phyloP scores from a whole-genome alignment of 345 rosid species.

The Salix arbutifolia region DNA sequence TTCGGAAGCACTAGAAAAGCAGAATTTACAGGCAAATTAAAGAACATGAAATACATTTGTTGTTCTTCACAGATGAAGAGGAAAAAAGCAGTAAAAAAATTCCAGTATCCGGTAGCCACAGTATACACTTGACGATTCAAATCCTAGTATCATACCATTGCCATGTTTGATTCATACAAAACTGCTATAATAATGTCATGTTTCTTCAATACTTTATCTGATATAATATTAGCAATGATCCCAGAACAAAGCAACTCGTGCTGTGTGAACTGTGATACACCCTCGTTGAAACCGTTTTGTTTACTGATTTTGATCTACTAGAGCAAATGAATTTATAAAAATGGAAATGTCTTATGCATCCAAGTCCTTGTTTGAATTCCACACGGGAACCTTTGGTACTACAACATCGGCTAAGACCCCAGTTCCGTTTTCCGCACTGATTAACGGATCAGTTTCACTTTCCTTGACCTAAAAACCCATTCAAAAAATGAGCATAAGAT shows the following conservation, averaged over 20 bases:
- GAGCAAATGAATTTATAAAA: conserved; percentile 12
- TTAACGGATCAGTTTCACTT: conserved; percentile 75
- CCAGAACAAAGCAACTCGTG: conserved; percentile 16
- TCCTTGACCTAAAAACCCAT: conserved; percentile 56
- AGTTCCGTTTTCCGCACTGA: conserved; percentile 66
- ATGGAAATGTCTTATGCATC: conserved; percentile 49
- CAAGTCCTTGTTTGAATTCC: conserved; percentile 90
- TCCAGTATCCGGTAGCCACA: background rate
- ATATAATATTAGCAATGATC: conserved; percentile 11
- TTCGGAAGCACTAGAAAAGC: background rate
- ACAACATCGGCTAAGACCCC: conserved; percentile 55
- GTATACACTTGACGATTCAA: conserved; percentile 20
- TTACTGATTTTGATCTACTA: conserved; percentile 18
- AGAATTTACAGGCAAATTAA: background rate
- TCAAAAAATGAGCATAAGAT: background rate
- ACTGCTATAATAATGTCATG: conserved; percentile 25
- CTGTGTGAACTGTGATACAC: background rate
- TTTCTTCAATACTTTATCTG: conserved; percentile 20
- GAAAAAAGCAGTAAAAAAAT: background rate
- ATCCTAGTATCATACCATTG: conserved; percentile 20
- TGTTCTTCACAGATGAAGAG: background rate
- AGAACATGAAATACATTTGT: background rate
- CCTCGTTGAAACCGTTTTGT: conserved; percentile 26
- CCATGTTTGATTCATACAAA: conserved; percentile 22
- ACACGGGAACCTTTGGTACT: conserved; percentile 54